A percentile compares a stretch with the other conserved stretches of the same genome.
Conservation (phyloP, 192 early-diverging fungal genomes). For the Coemansia sp. region DNA sequence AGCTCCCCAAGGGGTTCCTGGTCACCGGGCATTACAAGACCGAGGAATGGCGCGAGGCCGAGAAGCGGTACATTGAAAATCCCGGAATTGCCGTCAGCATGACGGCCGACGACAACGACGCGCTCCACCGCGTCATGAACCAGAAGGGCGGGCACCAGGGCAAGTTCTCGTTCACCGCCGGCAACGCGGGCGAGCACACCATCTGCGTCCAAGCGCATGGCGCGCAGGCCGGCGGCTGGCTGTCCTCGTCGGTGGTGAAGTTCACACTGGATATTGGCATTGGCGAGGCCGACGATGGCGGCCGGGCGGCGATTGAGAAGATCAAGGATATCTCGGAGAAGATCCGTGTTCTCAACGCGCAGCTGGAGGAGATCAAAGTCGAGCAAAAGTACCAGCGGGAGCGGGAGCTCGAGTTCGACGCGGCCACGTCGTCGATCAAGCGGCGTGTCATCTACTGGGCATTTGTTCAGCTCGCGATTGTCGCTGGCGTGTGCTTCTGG, state of each 20-base stretch:
- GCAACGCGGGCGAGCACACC: conserved; percentile 82
- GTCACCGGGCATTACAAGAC: conserved; percentile 81
- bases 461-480: conserved; percentile 74
- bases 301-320: conserved; percentile 45
- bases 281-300: conserved; percentile 61
- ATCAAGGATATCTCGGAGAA: conserved; percentile 62
- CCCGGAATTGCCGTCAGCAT: conserved; percentile 62
- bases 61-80: conserved; percentile 60
- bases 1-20: conserved; percentile 84
- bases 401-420: conserved; percentile 85
- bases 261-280: conserved; percentile 62
- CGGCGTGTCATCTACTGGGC: conserved; percentile 82
- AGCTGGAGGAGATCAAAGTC: conserved; percentile 73
- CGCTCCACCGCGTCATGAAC: conserved; percentile 60
- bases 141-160: conserved; percentile 70
- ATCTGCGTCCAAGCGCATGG: conserved; percentile 77
- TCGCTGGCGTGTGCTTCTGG: conserved; percentile 76
- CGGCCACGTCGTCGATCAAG: conserved; percentile 81
- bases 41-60: conserved; percentile 70
- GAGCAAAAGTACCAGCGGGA: conserved; percentile 91
- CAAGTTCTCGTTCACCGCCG: conserved; percentile 87
- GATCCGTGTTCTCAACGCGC: conserved; percentile 77
- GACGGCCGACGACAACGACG: conserved; percentile 64
- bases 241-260: conserved; percentile 54
- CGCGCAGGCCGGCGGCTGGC: conserved; percentile 60